phyloP scores from a whole-genome alignment of 75 land plant species.

The Gnetum montanum region DNA sequence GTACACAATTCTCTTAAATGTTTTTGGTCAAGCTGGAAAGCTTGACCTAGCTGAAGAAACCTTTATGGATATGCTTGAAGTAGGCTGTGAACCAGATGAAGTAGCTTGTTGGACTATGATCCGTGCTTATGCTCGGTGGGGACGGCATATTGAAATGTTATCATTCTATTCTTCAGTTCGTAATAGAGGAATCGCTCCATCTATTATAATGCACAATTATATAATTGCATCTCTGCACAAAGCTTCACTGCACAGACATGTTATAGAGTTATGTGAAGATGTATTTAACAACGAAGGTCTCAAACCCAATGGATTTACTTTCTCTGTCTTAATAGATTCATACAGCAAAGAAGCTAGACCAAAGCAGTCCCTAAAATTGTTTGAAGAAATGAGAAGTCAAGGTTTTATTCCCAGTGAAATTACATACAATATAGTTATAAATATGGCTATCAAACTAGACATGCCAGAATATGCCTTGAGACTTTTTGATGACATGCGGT shows the following conservation, averaged over 20 bases:
- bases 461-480: constrained; percentile 35
- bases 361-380: constrained; percentile 50
- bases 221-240: constrained; percentile 77
- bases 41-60: constrained; percentile 69
- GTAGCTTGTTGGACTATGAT: constrained; percentile 81
- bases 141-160: constrained; percentile 59
- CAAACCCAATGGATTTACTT: constrained; percentile 48
- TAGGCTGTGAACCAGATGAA: constrained; percentile 89
- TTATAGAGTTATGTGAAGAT: constrained; percentile 59
- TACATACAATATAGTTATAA: constrained; percentile 58
- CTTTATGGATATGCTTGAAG: constrained; percentile 91
- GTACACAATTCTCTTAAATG: constrained; percentile 72
- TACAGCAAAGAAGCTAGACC: constrained; percentile 42
- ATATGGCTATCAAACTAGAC: constrained; percentile 31
- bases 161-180: constrained; percentile 60
- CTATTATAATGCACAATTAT: constrained; percentile 46
- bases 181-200: constrained; percentile 29
- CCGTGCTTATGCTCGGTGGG: constrained; percentile 83
- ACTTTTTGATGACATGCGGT: constrained; percentile 72
- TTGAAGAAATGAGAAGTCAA: constrained; percentile 49
- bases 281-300: constrained; percentile 42
- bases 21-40: constrained; percentile 84
- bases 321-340: constrained; percentile 48
- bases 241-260: constrained; percentile 38
- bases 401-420: constrained; percentile 63